Evolutionary conservation across 495 filamentous ascomycete genomes (phyloP), one percentile per base, ranked within the genome.

Genomic region (Aspergillus bertholletiae): DNA sequence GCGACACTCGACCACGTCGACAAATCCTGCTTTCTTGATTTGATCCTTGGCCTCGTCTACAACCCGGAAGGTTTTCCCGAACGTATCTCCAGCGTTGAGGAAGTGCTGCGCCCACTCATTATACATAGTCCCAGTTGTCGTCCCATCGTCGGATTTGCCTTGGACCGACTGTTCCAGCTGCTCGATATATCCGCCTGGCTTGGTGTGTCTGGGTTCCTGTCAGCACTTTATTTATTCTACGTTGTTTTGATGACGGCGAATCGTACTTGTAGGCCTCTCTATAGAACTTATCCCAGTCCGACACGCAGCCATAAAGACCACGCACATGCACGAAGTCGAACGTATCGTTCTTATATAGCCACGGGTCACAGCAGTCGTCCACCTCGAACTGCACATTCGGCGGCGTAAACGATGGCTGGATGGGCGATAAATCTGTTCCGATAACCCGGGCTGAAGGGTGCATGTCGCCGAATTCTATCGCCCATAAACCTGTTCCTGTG

Each of bases 321-420:
- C 30, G 30, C 30, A 32, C 30, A 32, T 32, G 30, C 47, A 89
- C 75, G 52, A 83, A 81, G 71, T 89, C 86, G 61, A 87, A 87
- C 46, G 62, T 58, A 35, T 80, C 66, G 6, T 67, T 58, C 24
- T 64, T 55, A 65, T 77, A 84, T 6, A 75, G 68, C 84, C 81
- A 87, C 12, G 69, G 71, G 6, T 71, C 72, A 37, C 73, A 69
- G 28, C 69, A 69, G 56, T 85, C 80, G 53, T 85, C 82, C 24
- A 83, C 67, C 46, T 80, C 75, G 59, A 85, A 85, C 35, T 65
- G 68, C 17, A 77, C 60, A 56, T 84, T 86, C 5, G 73, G 70
- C 0, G 79, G 73, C 6, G 71, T 62, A 61, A 58, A 68, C 17
- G 50, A 46, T 5, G 69, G 68, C 51, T 78, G 75, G 13, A 74